phyloP scores from a whole-genome alignment of 805 yeast species.

The Starmerella etchellsii region DNA sequence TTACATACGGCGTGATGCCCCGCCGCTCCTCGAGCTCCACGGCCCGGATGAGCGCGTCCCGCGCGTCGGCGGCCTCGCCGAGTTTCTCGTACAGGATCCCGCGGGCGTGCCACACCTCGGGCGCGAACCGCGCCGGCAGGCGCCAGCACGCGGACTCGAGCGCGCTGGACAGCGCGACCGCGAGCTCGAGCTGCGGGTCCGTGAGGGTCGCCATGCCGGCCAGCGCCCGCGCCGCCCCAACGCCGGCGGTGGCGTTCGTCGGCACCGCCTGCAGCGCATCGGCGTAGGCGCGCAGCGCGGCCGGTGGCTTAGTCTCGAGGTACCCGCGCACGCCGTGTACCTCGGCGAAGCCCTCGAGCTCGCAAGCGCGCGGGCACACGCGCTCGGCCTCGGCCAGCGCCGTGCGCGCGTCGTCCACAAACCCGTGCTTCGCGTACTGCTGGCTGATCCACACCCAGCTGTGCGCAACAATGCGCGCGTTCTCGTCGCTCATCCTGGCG shows the following conservation, averaged over 20 bases:
- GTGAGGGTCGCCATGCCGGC: not conserved
- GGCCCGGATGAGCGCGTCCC: slow-evolving; percentile 40
- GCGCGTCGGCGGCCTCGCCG: slow-evolving; percentile 39
- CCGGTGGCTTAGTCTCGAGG: slow-evolving; percentile 4
- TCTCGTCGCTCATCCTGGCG: not conserved
- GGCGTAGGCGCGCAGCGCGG: slow-evolving; percentile 13
- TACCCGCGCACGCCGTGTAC: slow-evolving; percentile 6
- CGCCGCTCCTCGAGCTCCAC: slow-evolving; percentile 18
- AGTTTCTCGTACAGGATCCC: slow-evolving; percentile 48
- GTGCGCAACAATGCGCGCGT: slow-evolving; percentile 6
- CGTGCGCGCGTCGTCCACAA: slow-evolving; percentile 48
- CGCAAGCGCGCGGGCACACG: slow-evolving; percentile 34
- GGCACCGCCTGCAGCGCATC: slow-evolving; percentile 17
- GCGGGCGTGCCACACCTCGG: slow-evolving; percentile 62
- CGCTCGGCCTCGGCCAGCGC: slow-evolving; percentile 62
- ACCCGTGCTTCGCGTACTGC: slow-evolving; percentile 45
- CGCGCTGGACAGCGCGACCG: slow-evolving; percentile 5
- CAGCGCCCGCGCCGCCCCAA: slow-evolving; percentile 15
- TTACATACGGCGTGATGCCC: slow-evolving; percentile 13
- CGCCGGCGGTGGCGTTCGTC: slow-evolving; percentile 14
- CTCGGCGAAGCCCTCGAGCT: slow-evolving; percentile 5
- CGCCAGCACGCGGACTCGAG: slow-evolving; percentile 18
- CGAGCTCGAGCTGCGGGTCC: not conserved
- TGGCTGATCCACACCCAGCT: slow-evolving; percentile 67
- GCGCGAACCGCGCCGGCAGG: slow-evolving; percentile 32